Base-by-base conservation (phyloP, 257 asterid species). In the Solanum acaule region DNA sequence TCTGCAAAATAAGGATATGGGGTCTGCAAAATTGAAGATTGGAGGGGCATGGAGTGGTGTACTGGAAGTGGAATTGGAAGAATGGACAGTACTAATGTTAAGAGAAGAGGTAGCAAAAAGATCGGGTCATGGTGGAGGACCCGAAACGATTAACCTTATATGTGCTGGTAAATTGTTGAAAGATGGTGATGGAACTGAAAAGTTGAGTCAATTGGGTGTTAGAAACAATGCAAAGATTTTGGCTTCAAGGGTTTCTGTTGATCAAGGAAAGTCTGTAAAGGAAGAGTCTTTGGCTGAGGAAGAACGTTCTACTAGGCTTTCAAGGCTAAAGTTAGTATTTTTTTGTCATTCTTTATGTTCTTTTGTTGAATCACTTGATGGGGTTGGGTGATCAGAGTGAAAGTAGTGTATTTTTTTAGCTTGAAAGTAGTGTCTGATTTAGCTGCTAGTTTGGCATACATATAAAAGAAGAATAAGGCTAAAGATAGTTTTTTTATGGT, bases 31-130 rank as follows among this genome's bases (percentile, higher is more conserved):
- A 89, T 89, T 97, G 92, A 94, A 92, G 93, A 92, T 97, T 18
- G 99, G 93, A 68, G 99, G 99, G 87, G 91, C 97, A 27, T 97
- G 99, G 99, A 93, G 95, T 89, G 99, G 99, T 59, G 91, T 93
- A 14, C 63, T 97, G 82, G 99, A 97, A 86, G 91, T 97, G 16
- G 96, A 95, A 44, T 87, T 95, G 44, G 98, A 94, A 8, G 95
- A 93, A 22, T 97, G 98, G 98, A 95, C 98, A 4, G 97, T 96
- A 81, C 61, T 93, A 52, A 94, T 90, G 95, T 87, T 97, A 87
- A 92, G 96, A 63, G 90, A 91, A 90, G 98, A 95, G 89, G 91
- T 97, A 12, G 94, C 95, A 6, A 93, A 91, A 89, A 94, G 97
- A 93, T 94, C 97, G 42, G 93, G 92, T 88, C 92, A 73, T 73